Evolutionary conservation across 1,139 yeast species (phyloP).

Genomic region (Yamadazyma pseudoaaseri): DNA sequence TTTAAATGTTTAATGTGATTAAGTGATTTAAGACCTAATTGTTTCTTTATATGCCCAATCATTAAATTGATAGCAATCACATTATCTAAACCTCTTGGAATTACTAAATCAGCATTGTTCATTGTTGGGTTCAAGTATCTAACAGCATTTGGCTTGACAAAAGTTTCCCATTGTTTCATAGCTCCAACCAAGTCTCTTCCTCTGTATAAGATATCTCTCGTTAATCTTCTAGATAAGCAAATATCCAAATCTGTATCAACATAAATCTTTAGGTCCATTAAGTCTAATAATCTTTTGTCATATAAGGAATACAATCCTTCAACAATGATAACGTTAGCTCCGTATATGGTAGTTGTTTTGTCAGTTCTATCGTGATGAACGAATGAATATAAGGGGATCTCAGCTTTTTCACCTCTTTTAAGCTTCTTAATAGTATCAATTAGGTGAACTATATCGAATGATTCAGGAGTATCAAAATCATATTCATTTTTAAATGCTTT

Average conservation of each 20-base stretch:
- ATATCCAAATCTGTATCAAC: conserved; percentile 94
- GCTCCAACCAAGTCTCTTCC: conserved; percentile 84
- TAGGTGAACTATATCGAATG: conserved; percentile 75
- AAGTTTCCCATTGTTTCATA: conserved; percentile 82
- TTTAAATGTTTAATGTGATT: conserved; percentile 63
- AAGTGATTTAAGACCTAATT: conserved; percentile 60
- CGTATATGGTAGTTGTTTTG: conserved; percentile 75
- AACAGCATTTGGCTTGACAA: conserved; percentile 91
- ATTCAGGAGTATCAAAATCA: conserved; percentile 85
- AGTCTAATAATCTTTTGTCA: conserved; percentile 62
- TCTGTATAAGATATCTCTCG: conserved; percentile 81
- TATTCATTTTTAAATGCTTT: conserved; percentile 65
- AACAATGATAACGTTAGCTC: conserved; percentile 87
- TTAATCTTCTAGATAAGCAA: conserved; percentile 82
- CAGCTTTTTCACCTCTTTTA: conserved; percentile 56
- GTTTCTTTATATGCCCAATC: conserved; percentile 76
- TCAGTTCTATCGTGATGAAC: conserved; percentile 68
- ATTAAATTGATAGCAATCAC: conserved; percentile 74
- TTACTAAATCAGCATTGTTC: conserved; percentile 77
- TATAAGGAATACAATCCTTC: conserved; percentile 90
- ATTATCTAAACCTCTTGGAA: conserved; percentile 89
- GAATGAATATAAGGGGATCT: conserved; percentile 87
- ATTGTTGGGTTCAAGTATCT: conserved; percentile 74
- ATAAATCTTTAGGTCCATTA: conserved; percentile 84
- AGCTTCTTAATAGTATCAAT: conserved; percentile 61